A percentile compares a stretch with the other conserved stretches of the same genome.
Evolutionary conservation across 139 green algal genomes (phyloP).

Genomic region (Diplosphaera chodatii): DNA sequence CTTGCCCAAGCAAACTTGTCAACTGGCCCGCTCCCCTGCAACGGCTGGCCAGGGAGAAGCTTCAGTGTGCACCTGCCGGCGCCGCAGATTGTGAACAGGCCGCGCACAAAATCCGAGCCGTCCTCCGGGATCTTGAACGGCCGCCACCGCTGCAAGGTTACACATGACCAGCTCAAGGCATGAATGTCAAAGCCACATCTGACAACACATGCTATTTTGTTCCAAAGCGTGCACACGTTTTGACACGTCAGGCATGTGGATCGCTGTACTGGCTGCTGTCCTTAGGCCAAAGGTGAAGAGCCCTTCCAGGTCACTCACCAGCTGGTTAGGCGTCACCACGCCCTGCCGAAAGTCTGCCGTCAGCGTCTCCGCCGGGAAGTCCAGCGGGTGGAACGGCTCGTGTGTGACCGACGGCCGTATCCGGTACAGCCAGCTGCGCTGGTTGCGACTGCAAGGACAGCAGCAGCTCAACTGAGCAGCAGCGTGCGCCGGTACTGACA

Average conservation of each 20-base stretch:
- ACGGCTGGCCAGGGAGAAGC: no score
- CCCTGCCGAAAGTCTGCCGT: slow-evolving; percentile 48
- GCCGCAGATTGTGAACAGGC: slow-evolving; percentile 81
- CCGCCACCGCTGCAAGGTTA: slow-evolving; percentile 52
- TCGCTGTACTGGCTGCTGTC: no score
- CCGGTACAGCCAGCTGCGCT: slow-evolving; percentile 88
- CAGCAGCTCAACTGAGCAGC: background rate
- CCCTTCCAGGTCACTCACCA: no score
- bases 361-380: slow-evolving; percentile 53
- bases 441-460: slow-evolving; percentile 43
- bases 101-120: slow-evolving; percentile 74
- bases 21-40: no score
- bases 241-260: no score
- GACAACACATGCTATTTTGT: no score
- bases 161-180: background rate
- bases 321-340: slow-evolving; percentile 84
- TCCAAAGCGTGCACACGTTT: no score
- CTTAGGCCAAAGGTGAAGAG: no score
- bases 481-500: no score
- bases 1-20: no score
- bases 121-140: slow-evolving; percentile 58
- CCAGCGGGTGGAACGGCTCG: slow-evolving; percentile 61
- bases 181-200: no score
- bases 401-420: slow-evolving; percentile 85
- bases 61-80: slow-evolving; percentile 65